Evolutionary conservation across 2,329 filamentous ascomycete species (phyloP), one percentile per base, ranked within the genome.

Genomic region (Akanthomyces muscarius): DNA sequence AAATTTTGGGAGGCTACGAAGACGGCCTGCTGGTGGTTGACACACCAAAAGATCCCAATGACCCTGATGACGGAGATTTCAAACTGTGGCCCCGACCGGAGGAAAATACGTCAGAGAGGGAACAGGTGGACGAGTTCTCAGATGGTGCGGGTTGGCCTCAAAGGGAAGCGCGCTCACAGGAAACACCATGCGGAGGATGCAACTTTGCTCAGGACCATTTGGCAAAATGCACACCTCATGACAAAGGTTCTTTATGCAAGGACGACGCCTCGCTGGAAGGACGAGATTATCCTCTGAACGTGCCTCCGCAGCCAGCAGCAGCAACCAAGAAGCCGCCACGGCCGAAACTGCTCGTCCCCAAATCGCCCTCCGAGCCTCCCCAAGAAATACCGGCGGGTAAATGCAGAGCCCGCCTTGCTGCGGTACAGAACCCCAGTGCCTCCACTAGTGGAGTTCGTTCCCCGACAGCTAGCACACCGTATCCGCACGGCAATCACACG

Each of bases 1-100:
- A 89, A 0, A 76, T 91, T 0, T 76, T 92, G 3, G 89, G 89
- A 0, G 87, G 90, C n/a, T 85, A 84, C 1, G 85, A 89, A 61
- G 86, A 90, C 68, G 84, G 85, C 2, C 75, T 92, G 0, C 74
- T 93, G 5, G 78, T 92, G 0, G 84, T 91, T 0, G 88, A 92
- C 72, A 88, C 88, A 0, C 75, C 75, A 0, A 66, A 70, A 0
- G 62, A 77, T 0, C 80, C 81, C 0, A 76, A 76, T 36, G 10
- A 36, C 33, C 33, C 33, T 2, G 8, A 11, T 6, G 7, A 2
- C 33, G 10, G 33, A 36, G 33, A 3, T 11, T 81, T 79, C 0
- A 83, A 80, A 58, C 66, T 86, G 33, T 36, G 33, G 33, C 38
- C 38, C 14, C 38, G 18, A 2, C 8, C 10, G 2, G 50, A 4